phyloP scores from a whole-genome alignment of 345 rosid genomes.

The Brassica rapa region DNA sequence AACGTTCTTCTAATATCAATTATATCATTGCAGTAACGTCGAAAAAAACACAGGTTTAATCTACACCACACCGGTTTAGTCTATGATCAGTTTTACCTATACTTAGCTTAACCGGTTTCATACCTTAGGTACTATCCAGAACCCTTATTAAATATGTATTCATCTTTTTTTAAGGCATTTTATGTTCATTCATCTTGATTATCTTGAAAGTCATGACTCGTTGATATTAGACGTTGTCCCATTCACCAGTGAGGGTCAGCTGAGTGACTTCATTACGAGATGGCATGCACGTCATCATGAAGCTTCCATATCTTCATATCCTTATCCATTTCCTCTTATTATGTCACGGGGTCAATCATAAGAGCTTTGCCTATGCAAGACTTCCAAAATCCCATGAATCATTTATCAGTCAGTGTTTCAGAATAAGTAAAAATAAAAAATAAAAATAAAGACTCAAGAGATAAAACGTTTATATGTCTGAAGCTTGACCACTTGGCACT shows the following conservation, averaged over 20 bases:
- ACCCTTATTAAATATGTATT: neutral
- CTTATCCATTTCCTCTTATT: slow-evolving; percentile 60
- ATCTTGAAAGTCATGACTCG: slow-evolving; percentile 49
- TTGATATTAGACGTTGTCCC: slow-evolving; percentile 71
- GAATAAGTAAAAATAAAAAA: too few species aligned
- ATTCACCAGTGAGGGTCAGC: slow-evolving; percentile 77
- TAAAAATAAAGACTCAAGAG: neutral
- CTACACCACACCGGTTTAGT: slow-evolving; percentile 7
- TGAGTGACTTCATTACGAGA: slow-evolving; percentile 87
- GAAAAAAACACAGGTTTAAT: too few species aligned
- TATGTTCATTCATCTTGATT: too few species aligned
- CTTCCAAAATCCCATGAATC: slow-evolving; percentile 42
- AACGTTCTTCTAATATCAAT: neutral
- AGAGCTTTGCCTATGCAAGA: slow-evolving; percentile 70
- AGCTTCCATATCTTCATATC: slow-evolving; percentile 79
- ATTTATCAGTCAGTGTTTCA: slow-evolving; percentile 4
- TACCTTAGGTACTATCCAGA: slow-evolving; percentile 25
- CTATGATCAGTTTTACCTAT: neutral
- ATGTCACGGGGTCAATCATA: slow-evolving; percentile 72
- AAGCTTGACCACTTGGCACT: neutral
- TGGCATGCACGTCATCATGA: slow-evolving; percentile 83
- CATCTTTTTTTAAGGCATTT: too few species aligned
- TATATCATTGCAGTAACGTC: too few species aligned
- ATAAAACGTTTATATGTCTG: neutral
- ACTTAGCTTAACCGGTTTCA: slow-evolving; percentile 4